Percentiles rank a stretch among this genome's conserved stretches.
These are phyloP conservation scores for Calonectria montana DNA, from an alignment of 2,329 filamentous ascomycete genomes.

Conservation along the genomic window DNA sequence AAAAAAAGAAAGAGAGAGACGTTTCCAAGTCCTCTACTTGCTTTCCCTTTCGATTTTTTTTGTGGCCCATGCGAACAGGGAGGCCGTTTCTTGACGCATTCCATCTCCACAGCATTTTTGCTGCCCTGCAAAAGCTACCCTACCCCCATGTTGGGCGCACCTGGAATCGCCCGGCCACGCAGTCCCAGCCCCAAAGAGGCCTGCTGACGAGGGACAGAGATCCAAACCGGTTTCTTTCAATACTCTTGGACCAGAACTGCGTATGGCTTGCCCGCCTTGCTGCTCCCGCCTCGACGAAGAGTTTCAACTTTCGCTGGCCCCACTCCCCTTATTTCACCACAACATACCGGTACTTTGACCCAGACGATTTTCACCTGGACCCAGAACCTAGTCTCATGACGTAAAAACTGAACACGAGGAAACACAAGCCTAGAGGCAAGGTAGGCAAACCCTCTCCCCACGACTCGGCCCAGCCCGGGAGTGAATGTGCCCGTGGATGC, in stretches of 20 bases:
- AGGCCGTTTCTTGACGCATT: conserved; percentile 19
- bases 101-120: conserved; percentile 10
- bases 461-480: conserved; percentile 33
- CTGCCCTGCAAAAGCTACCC: conserved; percentile 13
- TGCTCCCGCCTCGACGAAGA: background rate
- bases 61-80: conserved; percentile 6
- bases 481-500: conserved; percentile 28
- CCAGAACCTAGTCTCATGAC: background rate
- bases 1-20: too few relatives aligned
- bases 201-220: background rate
- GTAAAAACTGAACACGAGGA: background rate
- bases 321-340: too few relatives aligned
- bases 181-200: conserved; percentile 18
- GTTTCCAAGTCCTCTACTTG: background rate
- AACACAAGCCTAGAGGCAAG: background rate
- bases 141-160: conserved; percentile 23
- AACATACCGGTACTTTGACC: background rate
- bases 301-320: background rate
- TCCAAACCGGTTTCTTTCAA: conserved; percentile 37
- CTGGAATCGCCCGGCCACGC: conserved; percentile 31
- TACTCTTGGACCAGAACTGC: conserved; percentile 5
- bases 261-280: background rate
- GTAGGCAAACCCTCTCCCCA: conserved; percentile 24
- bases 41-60: background rate
- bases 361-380: background rate